Evolutionary conservation across 768 basidiomycete species (phyloP), one percentile per base, ranked within the genome.

Genomic region (Lactarius hatsudake): DNA sequence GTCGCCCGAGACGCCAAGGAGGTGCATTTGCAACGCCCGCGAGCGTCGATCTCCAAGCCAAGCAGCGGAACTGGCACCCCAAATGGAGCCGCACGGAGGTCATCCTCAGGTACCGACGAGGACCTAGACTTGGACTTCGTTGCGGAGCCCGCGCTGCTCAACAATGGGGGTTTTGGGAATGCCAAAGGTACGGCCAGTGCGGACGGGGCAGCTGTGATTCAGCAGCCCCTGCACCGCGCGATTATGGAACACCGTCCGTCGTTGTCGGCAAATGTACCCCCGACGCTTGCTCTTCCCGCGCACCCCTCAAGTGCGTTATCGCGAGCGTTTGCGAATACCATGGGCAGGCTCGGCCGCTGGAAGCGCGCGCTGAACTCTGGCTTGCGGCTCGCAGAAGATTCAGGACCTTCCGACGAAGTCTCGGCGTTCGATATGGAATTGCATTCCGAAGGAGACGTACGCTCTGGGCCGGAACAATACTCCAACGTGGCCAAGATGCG

Each of bases 311-410:
- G 81, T 71, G 81, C 87, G 0, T 79, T 94, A 18, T 91, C 90
- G 0, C 84, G 91, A 1, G 90, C 84, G 13, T 84, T 95, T 57
- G 87, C 91, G 62, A 89, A 87, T 76, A 93, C 93, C 3, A 87
- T 94, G 34, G 91, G 93, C 5, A 84, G 90, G 6, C 78, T 96
- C 20, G 93, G 93, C 1, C 80, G 90, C 12, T 90, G 93, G 90
- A 90, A 84, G 72, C 86, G 93, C 7, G 91, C 91, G 34, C 75
- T 94, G 61, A 87, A 90, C 70, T 77, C 79, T 42, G 75, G 82
- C 45, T 76, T 78, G 42, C 77, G 81, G 4, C 74, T 77, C 23
- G 74, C 77, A n/a, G 58, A 60, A 15, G 45, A 65, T 1, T 70
- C 69, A 12, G 34, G 60, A 78, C 80, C 3, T 13, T 38, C 36